Evolutionary conservation across 2,329 filamentous ascomycete species (phyloP).

Genomic region (Aquanectria penicillioides): DNA sequence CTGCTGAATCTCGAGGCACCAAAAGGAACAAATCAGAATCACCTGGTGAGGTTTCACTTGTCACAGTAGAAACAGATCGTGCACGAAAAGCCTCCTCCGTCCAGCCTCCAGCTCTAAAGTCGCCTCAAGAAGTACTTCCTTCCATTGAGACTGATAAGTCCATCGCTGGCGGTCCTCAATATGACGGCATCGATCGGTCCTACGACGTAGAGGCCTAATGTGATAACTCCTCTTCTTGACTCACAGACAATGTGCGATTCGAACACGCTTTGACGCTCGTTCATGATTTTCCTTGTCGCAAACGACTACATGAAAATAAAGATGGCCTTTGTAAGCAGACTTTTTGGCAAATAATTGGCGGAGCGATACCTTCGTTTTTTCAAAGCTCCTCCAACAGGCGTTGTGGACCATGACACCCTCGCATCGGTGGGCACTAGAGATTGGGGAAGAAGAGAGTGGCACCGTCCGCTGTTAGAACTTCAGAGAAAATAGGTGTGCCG

Average conservation of each 20-base stretch:
- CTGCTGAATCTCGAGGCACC: slow-evolving; percentile 5
- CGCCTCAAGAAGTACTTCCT: slow-evolving; percentile 2
- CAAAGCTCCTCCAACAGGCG: background rate
- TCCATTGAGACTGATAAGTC: slow-evolving; percentile 34
- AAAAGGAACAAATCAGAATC: slow-evolving; percentile 27
- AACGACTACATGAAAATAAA: background rate
- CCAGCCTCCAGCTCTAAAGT: background rate
- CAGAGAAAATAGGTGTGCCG: background rate
- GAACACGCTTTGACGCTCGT: background rate
- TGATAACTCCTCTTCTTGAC: background rate
- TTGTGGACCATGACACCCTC: slow-evolving; percentile 1
- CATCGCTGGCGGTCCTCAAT: slow-evolving; percentile 31
- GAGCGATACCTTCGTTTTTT: background rate
- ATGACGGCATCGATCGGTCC: slow-evolving; percentile 47
- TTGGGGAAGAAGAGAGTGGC: background rate
- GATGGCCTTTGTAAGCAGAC: background rate
- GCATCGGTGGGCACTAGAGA: slow-evolving; percentile 3
- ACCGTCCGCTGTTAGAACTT: background rate
- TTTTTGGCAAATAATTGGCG: background rate
- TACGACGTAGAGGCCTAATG: slow-evolving; percentile 27
- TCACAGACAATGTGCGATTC: background rate
- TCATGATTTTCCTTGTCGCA: slow-evolving; percentile 3
- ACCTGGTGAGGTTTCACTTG: slow-evolving; percentile 10
- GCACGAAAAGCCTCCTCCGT: background rate
- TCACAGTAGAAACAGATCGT: background rate